phyloP scores from a whole-genome alignment of 2,329 filamentous ascomycete species.

The Sporothrix euskadiensis region DNA sequence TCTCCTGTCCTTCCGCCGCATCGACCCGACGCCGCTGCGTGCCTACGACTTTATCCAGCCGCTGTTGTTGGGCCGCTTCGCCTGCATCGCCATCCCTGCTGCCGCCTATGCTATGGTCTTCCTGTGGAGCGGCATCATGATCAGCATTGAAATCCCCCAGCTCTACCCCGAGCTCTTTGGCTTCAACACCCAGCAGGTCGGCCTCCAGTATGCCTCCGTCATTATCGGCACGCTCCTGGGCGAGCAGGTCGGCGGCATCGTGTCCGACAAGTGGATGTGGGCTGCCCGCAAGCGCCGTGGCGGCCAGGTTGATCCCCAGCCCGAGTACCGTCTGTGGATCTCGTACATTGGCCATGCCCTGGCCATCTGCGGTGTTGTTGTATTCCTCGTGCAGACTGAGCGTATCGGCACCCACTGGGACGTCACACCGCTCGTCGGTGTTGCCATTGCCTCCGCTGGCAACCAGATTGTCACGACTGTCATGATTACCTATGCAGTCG shows the following conservation, averaged over 20 bases:
- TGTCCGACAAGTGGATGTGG: constrained; percentile 57
- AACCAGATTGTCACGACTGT: constrained; percentile 64
- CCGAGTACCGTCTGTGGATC: constrained; percentile 60
- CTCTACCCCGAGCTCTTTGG: constrained; percentile 57
- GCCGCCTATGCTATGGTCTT: constrained; percentile 59
- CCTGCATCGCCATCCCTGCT: constrained; percentile 53
- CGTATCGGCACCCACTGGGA: constrained; percentile 46
- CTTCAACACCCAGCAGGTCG: constrained; percentile 58
- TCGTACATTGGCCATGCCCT: constrained; percentile 55
- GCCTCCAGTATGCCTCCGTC: constrained; percentile 58
- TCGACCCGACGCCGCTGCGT: constrained; percentile 54
- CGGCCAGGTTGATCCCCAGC: constrained; percentile 38
- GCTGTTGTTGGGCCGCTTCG: constrained; percentile 44
- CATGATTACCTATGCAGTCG: constrained; percentile 60
- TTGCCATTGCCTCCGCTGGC: constrained; percentile 53
- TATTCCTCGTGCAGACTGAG: constrained; percentile 52
- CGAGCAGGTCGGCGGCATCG: constrained; percentile 57
- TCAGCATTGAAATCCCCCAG: constrained; percentile 61
- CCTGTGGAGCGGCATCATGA: constrained; percentile 53
- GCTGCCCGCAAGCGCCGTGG: constrained; percentile 39
- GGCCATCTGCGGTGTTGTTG: constrained; percentile 53
- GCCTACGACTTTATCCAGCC: constrained; percentile 55
- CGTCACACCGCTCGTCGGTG: constrained; percentile 57
- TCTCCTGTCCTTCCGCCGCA: constrained; percentile 48
- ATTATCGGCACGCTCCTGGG: constrained; percentile 60